Percentiles rank a stretch among this genome's conserved stretches.
Evolutionary conservation across 805 yeast genomes (phyloP).

Genomic region (Pichia thaimueangensis): DNA sequence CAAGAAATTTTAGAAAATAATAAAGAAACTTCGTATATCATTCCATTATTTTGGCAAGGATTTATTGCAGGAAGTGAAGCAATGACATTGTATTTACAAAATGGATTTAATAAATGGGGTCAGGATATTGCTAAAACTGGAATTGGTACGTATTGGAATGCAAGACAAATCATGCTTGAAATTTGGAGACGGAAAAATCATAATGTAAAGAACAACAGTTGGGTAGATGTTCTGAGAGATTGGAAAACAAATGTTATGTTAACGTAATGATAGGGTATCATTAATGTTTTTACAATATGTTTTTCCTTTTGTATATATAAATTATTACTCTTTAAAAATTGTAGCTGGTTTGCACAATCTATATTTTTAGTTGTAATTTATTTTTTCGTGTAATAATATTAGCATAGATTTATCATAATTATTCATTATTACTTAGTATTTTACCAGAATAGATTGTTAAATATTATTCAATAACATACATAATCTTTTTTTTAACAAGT

Average conservation of each 20-base stretch:
- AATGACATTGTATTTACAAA: conserved; percentile 47
- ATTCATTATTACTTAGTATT: no score
- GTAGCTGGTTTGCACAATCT: no score
- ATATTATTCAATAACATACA: no score
- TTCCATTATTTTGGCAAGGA: conserved; percentile 85
- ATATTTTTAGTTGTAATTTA: no score
- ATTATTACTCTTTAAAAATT: no score
- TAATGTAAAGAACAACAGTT: conserved; percentile 53
- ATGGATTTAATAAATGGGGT: conserved; percentile 69
- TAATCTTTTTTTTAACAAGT: no score
- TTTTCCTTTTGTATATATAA: no score
- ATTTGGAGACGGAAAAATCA: conserved; percentile 72
- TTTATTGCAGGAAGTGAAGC: conserved; percentile 85
- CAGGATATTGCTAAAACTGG: conserved; percentile 54
- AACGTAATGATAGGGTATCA: no score
- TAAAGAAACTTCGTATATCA: conserved; percentile 48
- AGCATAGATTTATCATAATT: no score
- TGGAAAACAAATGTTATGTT: conserved; percentile 86
- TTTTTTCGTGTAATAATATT: no score
- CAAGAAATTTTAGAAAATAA: conserved; percentile 45
- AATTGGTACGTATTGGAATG: conserved; percentile 80
- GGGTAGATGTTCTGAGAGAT: conserved; percentile 75
- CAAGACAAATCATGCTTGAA: conserved; percentile 77
- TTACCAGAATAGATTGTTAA: no score
- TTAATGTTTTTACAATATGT: no score